Percentiles rank a stretch among this genome's conserved stretches.
Evolutionary conservation across 2,329 filamentous ascomycete species (phyloP).

Genomic region (Colletotrichum theobromicola): DNA sequence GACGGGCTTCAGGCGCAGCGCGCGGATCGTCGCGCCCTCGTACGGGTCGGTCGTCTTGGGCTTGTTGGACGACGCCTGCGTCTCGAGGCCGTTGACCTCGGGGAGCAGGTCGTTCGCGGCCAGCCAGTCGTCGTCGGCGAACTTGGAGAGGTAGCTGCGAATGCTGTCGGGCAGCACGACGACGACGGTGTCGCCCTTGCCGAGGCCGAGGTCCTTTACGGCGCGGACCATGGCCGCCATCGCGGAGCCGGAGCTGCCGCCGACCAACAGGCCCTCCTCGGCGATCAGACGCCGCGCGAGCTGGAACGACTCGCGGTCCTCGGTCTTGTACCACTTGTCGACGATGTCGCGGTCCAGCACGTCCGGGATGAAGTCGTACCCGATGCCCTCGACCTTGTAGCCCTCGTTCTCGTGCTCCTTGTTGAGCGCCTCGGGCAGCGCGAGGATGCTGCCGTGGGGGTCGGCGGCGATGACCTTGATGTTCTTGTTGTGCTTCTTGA

Average conservation of each 20-base stretch:
- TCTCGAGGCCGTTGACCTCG: slow-evolving; percentile 50
- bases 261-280: slow-evolving; percentile 92
- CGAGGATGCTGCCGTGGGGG: slow-evolving; percentile 89
- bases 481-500: slow-evolving; percentile 84
- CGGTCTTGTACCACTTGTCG: slow-evolving; percentile 98
- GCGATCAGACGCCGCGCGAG: slow-evolving; percentile 90
- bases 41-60: slow-evolving; percentile 69
- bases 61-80: slow-evolving; percentile 42
- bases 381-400: slow-evolving; percentile 99
- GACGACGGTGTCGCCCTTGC: slow-evolving; percentile 86
- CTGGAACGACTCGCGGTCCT: slow-evolving; percentile 88
- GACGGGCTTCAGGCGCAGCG: slow-evolving; percentile 90
- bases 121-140: slow-evolving; percentile 98
- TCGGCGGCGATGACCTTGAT: slow-evolving; percentile 93
- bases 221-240: slow-evolving; percentile 83
- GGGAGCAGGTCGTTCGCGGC: slow-evolving; percentile 92
- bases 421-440: slow-evolving; percentile 81
- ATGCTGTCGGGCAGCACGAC: slow-evolving; percentile 96
- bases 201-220: slow-evolving; percentile 76
- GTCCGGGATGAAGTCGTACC: slow-evolving; percentile 97
- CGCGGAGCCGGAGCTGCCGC: slow-evolving; percentile 91
- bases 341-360: slow-evolving; percentile 82
- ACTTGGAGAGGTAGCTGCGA: slow-evolving; percentile 96
- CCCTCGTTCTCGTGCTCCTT: slow-evolving; percentile 78
- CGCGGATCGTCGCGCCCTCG: slow-evolving; percentile 77